Percentiles rank a stretch among this genome's conserved stretches.
Conservation (phyloP, 1,139 yeast genomes). For the Zhuliangozyma parablackwelliae region DNA sequence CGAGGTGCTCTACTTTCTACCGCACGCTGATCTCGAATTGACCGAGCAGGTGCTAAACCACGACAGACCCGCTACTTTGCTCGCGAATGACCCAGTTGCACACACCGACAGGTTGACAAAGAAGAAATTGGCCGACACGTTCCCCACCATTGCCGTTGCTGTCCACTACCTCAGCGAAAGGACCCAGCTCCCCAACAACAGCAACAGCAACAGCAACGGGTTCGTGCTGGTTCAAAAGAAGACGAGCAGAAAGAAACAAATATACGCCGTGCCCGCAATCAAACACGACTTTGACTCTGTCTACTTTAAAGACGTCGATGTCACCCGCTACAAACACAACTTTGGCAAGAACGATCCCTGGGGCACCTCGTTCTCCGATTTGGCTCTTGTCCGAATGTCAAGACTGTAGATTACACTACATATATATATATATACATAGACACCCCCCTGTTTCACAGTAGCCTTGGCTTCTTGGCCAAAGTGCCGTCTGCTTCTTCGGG, state of each 20-base stretch:
- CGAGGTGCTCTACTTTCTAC: slow-evolving; percentile 48
- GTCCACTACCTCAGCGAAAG: slow-evolving; percentile 22
- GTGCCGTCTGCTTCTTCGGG: slow-evolving; percentile 1
- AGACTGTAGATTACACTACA: background rate
- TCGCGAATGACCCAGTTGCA: slow-evolving; percentile 47
- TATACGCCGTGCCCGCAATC: slow-evolving; percentile 27
- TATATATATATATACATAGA: background rate
- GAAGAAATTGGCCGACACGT: slow-evolving; percentile 33
- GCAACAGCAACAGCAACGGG: slow-evolving; percentile 16
- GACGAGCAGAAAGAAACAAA: slow-evolving; percentile 12
- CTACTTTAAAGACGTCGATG: slow-evolving; percentile 25
- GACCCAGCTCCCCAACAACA: slow-evolving; percentile 10
- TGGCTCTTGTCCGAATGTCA: slow-evolving; percentile 14
- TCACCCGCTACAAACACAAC: slow-evolving; percentile 13
- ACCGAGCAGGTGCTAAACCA: slow-evolving; percentile 41
- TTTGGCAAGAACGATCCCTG: slow-evolving; percentile 31
- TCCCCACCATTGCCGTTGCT: slow-evolving; percentile 38
- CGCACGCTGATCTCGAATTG: slow-evolving; percentile 68
- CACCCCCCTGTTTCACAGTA: background rate
- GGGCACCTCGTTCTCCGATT: slow-evolving; percentile 53
- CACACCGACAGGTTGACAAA: slow-evolving; percentile 52
- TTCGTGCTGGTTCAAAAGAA: slow-evolving; percentile 28
- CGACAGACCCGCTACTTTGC: slow-evolving; percentile 28
- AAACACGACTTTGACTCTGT: slow-evolving; percentile 30
- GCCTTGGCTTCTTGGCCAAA: slow-evolving; percentile 9